Percentiles rank a stretch among this genome's conserved stretches.
Evolutionary conservation across 805 yeast species (phyloP).

Genomic region (Cyberlindnera mississippiensis): DNA sequence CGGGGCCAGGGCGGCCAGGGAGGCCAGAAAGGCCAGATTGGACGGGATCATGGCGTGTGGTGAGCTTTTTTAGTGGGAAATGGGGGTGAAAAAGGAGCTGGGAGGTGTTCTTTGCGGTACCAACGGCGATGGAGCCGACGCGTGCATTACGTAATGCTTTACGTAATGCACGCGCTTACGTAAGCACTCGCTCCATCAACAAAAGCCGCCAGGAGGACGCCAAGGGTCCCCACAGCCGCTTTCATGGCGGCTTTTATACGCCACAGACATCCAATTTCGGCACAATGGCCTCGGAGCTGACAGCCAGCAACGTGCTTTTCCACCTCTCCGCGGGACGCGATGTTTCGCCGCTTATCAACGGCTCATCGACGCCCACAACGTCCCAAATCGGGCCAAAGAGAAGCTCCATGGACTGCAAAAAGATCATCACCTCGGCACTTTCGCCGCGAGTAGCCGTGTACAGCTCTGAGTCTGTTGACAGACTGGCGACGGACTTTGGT

Average conservation of each 20-base stretch:
- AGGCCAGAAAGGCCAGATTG: slow-evolving; percentile 7
- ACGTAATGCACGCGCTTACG: no score
- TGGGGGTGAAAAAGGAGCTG: no score
- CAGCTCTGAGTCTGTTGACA: slow-evolving; percentile 44
- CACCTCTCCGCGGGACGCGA: slow-evolving; percentile 18
- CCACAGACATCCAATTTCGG: no score
- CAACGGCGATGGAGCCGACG: no score
- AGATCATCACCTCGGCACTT: slow-evolving; percentile 35
- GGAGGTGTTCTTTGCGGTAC: no score
- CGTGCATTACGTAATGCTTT: no score
- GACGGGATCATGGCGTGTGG: slow-evolving; percentile 3
- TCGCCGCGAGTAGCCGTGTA: slow-evolving; percentile 52
- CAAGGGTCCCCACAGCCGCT: no score
- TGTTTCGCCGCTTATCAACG: slow-evolving; percentile 15
- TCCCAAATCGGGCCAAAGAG: slow-evolving; percentile 12
- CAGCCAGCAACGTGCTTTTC: slow-evolving; percentile 18
- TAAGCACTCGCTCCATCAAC: no score
- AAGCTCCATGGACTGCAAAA: slow-evolving; percentile 26
- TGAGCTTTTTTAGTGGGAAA: no score
- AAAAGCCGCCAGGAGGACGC: not conserved
- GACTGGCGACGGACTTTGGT: slow-evolving; percentile 38
- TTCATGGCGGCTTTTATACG: no score
- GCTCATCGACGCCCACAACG: slow-evolving; percentile 2
- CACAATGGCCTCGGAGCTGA: slow-evolving; percentile 17
- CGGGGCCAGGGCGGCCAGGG: slow-evolving; percentile 8